A percentile compares a stretch with the other conserved stretches of the same genome.
Conservation (phyloP, 805 yeast species). For the Saccharomycopsis schoenii region DNA sequence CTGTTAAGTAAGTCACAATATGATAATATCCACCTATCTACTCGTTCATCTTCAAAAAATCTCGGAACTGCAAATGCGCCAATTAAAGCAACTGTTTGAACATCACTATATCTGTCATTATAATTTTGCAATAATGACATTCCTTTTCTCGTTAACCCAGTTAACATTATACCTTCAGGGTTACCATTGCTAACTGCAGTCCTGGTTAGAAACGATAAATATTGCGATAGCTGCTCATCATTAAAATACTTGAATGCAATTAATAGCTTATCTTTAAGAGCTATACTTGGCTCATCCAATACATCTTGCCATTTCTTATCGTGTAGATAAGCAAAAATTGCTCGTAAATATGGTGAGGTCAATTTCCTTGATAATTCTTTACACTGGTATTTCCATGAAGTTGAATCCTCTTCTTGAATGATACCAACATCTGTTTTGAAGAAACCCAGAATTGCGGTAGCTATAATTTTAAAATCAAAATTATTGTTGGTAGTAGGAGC, state of each 20-base stretch:
- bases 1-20: constrained; percentile 64
- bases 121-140: constrained; percentile 74
- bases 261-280: constrained; percentile 80
- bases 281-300: constrained; percentile 78
- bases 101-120: constrained; percentile 81
- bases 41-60: constrained; percentile 64
- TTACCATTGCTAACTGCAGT: constrained; percentile 72
- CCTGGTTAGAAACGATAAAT: constrained; percentile 59
- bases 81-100: constrained; percentile 83
- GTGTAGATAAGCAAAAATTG: constrained; percentile 86
- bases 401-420: constrained; percentile 28
- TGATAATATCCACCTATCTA: constrained; percentile 67
- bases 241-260: constrained; percentile 81
- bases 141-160: constrained; percentile 86
- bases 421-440: constrained; percentile 39
- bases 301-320: constrained; percentile 97
- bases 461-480: constrained; percentile 39
- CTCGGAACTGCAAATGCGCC: constrained; percentile 76
- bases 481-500: constrained; percentile 20
- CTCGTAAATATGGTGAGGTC: constrained; percentile 81
- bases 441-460: constrained; percentile 88
- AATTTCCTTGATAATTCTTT: constrained; percentile 79
- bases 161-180: constrained; percentile 78
- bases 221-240: constrained; percentile 66
- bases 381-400: constrained; percentile 84